Evolutionary conservation across 75 land plant species (phyloP).

Genomic region (Chamaecyparis obtusa): DNA sequence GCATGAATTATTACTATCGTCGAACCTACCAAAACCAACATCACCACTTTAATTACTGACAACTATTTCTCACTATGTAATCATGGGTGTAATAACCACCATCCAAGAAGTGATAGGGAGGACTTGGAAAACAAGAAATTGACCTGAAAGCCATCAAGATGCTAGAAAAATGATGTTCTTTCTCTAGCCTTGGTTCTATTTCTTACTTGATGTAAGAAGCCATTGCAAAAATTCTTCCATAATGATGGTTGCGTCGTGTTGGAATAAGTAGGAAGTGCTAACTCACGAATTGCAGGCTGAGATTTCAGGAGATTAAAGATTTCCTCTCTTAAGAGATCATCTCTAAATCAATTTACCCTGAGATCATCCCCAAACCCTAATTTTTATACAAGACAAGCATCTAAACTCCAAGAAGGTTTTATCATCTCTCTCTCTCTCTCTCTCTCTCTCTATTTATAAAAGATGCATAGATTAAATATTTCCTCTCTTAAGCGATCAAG

Average conservation of each 20-base stretch:
- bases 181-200: slow-evolving; percentile 8
- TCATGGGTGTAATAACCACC: neutral
- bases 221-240: neutral
- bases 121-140: neutral
- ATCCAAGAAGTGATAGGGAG: neutral
- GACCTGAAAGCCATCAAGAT: neutral
- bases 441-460: too few relatives aligned
- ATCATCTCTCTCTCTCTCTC: too few relatives aligned
- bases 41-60: neutral
- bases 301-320: slow-evolving; percentile 10
- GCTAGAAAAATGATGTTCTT: neutral
- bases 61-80: too few relatives aligned
- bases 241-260: neutral
- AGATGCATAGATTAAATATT: too few relatives aligned
- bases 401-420: neutral
- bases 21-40: too few relatives aligned
- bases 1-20: too few relatives aligned
- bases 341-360: too few relatives aligned
- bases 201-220: neutral
- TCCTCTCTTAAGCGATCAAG: too few relatives aligned
- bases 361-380: slow-evolving; percentile 18
- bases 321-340: too few relatives aligned
- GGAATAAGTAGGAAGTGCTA: neutral
- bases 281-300: slow-evolving; percentile 15
- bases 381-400: neutral